phyloP scores from a whole-genome alignment of 257 asterid species.

The Nyctanthes arbortristis region DNA sequence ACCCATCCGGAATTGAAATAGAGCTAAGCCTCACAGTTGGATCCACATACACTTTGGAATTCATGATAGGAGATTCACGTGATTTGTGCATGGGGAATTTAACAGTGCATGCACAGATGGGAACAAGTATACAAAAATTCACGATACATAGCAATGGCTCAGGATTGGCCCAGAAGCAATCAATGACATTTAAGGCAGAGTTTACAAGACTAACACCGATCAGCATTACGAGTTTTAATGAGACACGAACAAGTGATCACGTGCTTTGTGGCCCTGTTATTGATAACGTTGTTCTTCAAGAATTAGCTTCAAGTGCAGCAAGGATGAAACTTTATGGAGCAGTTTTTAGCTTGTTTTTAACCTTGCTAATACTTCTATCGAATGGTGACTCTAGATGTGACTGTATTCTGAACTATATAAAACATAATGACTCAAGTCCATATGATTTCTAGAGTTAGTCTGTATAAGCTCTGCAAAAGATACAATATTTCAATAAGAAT shows the following conservation, averaged over 20 bases:
- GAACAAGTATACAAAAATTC: conserved; percentile 16
- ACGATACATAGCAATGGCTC: conserved; percentile 21
- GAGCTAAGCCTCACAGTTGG: not conserved
- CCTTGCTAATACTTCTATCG: conserved; percentile 8
- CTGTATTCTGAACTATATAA: not conserved
- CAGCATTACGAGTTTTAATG: conserved; percentile 17
- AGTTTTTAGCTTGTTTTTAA: conserved; percentile 5
- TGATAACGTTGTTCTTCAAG: conserved; percentile 18
- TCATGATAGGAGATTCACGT: conserved; percentile 34
- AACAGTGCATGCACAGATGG: conserved; percentile 11
- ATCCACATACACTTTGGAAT: conserved; percentile 18
- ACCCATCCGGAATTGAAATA: conserved; percentile 14
- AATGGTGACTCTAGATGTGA: not conserved
- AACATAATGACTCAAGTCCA: not conserved
- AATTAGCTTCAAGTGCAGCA: conserved; percentile 5
- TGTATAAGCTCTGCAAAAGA: not conserved
- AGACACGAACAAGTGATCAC: conserved; percentile 19
- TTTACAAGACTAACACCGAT: conserved; percentile 2
- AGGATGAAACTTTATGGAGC: not conserved
- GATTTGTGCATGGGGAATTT: conserved; percentile 31
- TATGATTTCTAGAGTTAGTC: not conserved
- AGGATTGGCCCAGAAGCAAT: conserved; percentile 15
- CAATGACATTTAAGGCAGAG: not conserved
- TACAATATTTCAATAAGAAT: no score
- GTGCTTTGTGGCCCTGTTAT: conserved; percentile 32